Conservation (phyloP, 2,329 filamentous ascomycete genomes). For the Pseudogymnoascus sp. region DNA sequence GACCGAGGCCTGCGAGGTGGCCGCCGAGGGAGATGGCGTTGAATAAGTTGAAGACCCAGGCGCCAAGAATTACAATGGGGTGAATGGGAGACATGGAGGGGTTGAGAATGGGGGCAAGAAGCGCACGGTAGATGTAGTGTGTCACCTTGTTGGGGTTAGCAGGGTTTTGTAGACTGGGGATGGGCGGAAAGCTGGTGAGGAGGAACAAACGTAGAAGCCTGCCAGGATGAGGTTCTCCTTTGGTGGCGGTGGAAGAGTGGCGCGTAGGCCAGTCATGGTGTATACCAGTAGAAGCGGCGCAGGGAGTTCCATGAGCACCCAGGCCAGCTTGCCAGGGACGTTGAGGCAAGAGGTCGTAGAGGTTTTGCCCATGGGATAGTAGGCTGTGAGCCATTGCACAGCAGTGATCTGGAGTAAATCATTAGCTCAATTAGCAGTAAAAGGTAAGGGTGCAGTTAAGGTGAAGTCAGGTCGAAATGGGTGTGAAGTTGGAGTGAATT, state of each 20-base stretch:
- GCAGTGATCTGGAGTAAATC: conserved; percentile 53
- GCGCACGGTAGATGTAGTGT: conserved; percentile 85
- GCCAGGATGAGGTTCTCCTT: conserved; percentile 73
- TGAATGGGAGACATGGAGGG: conserved; percentile 93
- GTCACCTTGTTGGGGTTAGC: conserved; percentile 43
- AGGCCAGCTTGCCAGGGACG: conserved; percentile 78
- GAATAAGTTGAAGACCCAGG: conserved; percentile 64
- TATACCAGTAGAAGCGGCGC: conserved; percentile 73
- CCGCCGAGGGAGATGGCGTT: conserved; percentile 73
- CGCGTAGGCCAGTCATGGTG: conserved; percentile 59
- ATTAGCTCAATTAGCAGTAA: not conserved
- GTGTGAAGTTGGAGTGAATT: not conserved
- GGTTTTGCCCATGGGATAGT: conserved; percentile 90
- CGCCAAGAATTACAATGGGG: conserved; percentile 54
- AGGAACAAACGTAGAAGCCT: conserved; percentile 46
- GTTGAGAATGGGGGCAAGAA: conserved; percentile 73
- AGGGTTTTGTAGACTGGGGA: not conserved
- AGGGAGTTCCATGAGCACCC: conserved; percentile 80
- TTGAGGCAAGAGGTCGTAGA: conserved; percentile 68
- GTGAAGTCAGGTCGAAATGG: not conserved
- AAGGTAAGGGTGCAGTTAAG: not conserved
- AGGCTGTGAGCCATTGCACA: conserved; percentile 64
- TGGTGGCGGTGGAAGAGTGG: conserved; percentile 53
- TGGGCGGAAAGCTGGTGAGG: not conserved
- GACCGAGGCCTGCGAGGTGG: conserved; percentile 74